Conservation (phyloP, 2,329 filamentous ascomycete species). For the Neodidymelliopsis sp. region DNA sequence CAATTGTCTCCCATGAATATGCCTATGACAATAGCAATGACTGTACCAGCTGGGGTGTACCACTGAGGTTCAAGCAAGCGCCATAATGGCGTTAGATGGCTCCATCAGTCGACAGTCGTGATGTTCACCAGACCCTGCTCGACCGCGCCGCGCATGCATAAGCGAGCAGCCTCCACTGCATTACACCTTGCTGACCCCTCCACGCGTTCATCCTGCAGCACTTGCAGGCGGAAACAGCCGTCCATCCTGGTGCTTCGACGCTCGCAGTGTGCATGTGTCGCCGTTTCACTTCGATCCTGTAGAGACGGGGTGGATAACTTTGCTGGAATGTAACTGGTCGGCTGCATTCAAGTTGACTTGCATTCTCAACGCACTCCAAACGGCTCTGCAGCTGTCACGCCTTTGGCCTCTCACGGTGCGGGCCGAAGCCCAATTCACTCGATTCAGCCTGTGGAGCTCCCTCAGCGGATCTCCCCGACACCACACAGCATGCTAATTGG, state of each 20-base stretch:
- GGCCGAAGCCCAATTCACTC: neutral
- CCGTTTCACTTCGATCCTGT: neutral
- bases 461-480: constrained; percentile 5
- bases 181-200: constrained; percentile 7
- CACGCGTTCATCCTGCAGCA: constrained; percentile 14
- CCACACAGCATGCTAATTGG: neutral
- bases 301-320: neutral
- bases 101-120: constrained; percentile 1
- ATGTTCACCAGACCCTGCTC: neutral
- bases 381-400: constrained; percentile 1
- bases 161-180: constrained; percentile 5
- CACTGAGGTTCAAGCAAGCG: neutral
- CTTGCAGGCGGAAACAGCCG: constrained; percentile 4
- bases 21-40: neutral
- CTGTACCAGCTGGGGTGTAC: neutral
- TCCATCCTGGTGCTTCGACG: neutral
- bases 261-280: neutral
- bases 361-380: neutral
- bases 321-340: neutral
- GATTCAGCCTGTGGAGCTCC: constrained; percentile 2
- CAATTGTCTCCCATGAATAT: neutral
- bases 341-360: neutral
- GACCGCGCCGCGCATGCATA: constrained; percentile 3
- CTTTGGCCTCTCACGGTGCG: constrained; percentile 1
- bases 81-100: constrained; percentile 12